phyloP scores from a whole-genome alignment of 331 rosid species.

The Ulmus americana region DNA sequence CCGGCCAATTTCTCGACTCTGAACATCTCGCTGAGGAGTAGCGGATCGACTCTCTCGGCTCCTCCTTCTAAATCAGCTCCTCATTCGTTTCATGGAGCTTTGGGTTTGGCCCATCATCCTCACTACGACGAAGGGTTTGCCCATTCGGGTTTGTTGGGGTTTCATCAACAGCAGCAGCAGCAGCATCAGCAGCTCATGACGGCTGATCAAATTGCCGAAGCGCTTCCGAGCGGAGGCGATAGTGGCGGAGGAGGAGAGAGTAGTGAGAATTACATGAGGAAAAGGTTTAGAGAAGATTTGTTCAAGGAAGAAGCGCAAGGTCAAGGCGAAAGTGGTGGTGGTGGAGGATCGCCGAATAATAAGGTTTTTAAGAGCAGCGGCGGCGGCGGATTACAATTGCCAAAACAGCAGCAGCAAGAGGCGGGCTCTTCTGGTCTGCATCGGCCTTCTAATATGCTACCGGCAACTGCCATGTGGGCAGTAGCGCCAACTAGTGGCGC shows the following conservation, averaged over 20 bases:
- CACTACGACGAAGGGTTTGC: constrained; percentile 59
- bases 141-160: constrained; percentile 63
- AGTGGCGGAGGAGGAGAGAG: constrained; percentile 39
- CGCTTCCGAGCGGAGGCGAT: constrained; percentile 42
- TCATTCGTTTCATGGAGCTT: constrained; percentile 62
- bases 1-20: constrained; percentile 82
- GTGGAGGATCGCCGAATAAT: constrained; percentile 23
- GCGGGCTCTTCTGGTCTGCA: constrained; percentile 41
- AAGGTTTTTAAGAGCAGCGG: constrained; percentile 23
- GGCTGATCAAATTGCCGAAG: constrained; percentile 66
- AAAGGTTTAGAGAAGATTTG: constrained; percentile 78
- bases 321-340: constrained; percentile 17
- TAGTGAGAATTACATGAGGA: constrained; percentile 58
- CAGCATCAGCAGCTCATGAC: constrained; percentile 44
- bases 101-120: constrained; percentile 67
- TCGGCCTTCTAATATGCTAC: constrained; percentile 51
- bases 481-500: constrained; percentile 49
- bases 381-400: constrained; percentile 30
- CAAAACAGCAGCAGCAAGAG: constrained; percentile 37
- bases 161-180: constrained; percentile 51
- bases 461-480: constrained; percentile 80
- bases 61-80: constrained; percentile 71
- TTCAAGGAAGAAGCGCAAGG: constrained; percentile 58
- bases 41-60: constrained; percentile 64
- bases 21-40: constrained; percentile 68